Percentiles rank a stretch among this genome's conserved stretches.
phyloP scores from a whole-genome alignment of 768 basidiomycete species.

The Boletales sp. region DNA sequence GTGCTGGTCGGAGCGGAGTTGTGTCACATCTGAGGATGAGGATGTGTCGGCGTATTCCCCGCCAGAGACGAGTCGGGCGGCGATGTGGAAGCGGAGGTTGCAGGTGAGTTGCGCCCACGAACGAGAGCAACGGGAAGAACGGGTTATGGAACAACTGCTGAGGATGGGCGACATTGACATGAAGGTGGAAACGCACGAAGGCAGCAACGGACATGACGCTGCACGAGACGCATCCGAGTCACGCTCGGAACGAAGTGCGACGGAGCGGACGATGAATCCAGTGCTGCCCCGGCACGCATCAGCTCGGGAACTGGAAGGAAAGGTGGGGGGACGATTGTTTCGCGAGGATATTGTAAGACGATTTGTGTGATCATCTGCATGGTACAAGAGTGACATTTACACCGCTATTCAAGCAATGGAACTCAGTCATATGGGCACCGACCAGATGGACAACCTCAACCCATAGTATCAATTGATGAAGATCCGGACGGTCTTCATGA shows the following conservation, averaged over 20 bases:
- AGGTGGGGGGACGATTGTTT: conserved; percentile 13
- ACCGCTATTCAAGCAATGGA: too few relatives aligned
- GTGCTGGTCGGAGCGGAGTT: conserved; percentile 2
- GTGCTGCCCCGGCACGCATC: neutral
- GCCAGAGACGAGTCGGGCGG: conserved; percentile 26
- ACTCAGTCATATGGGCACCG: too few relatives aligned
- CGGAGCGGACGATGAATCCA: neutral
- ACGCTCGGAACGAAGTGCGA: neutral
- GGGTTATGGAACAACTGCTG: conserved; percentile 10
- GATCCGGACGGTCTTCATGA: too few relatives aligned
- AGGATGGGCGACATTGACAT: neutral
- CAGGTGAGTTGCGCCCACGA: neutral
- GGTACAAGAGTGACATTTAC: neutral
- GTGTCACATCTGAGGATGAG: conserved; percentile 9
- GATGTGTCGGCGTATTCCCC: conserved; percentile 24
- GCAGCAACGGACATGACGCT: neutral
- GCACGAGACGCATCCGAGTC: neutral
- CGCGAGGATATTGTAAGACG: conserved; percentile 1
- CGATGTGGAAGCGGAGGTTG: conserved; percentile 19
- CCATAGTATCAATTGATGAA: too few relatives aligned
- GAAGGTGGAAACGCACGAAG: neutral
- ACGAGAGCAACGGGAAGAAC: neutral
- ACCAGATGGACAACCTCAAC: too few relatives aligned
- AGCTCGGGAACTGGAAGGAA: conserved; percentile 13
- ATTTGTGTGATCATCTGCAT: conserved; percentile 6